phyloP scores from a whole-genome alignment of 2,329 filamentous ascomycete species.

The Curvularia spicifera region DNA sequence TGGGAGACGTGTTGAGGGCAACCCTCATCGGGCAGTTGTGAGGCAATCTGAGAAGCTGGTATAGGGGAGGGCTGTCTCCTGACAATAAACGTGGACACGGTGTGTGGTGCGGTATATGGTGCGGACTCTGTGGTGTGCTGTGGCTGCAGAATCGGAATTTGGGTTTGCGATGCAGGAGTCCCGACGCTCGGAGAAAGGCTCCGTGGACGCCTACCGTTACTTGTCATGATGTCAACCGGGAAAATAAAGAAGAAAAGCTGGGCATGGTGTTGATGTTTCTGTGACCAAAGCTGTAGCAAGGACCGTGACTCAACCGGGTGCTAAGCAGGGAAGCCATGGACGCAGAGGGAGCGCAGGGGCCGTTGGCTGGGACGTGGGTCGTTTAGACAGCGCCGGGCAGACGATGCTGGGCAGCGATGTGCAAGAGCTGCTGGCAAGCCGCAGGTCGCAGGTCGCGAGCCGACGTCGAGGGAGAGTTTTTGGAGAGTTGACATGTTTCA shows the following conservation, averaged over 20 bases:
- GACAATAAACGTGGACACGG: background rate
- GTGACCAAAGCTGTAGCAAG: conserved; percentile 14
- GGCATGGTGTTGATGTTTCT: conserved; percentile 13
- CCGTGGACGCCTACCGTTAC: background rate
- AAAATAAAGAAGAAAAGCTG: conserved; percentile 3
- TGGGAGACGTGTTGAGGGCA: conserved; percentile 6
- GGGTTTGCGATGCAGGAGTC: conserved; percentile 5
- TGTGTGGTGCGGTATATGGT: conserved; percentile 2
- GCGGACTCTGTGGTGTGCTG: background rate
- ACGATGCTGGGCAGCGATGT: background rate
- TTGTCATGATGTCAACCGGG: conserved; percentile 13
- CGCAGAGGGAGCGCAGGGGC: background rate
- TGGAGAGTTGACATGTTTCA: conserved; percentile 5
- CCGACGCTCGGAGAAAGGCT: background rate
- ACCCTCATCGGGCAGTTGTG: conserved; percentile 3
- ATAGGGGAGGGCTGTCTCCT: background rate
- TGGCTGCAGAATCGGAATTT: background rate
- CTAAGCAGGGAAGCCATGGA: background rate
- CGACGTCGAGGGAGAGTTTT: background rate
- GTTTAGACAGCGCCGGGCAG: background rate
- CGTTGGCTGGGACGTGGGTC: background rate
- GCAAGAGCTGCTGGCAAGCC: background rate
- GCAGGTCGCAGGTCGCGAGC: background rate
- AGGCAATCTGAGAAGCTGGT: conserved; percentile 14
- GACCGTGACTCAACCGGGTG: conserved; percentile 2